Evolutionary conservation across 805 yeast species (phyloP).

Genomic region (Lipomyces oligophaga): DNA sequence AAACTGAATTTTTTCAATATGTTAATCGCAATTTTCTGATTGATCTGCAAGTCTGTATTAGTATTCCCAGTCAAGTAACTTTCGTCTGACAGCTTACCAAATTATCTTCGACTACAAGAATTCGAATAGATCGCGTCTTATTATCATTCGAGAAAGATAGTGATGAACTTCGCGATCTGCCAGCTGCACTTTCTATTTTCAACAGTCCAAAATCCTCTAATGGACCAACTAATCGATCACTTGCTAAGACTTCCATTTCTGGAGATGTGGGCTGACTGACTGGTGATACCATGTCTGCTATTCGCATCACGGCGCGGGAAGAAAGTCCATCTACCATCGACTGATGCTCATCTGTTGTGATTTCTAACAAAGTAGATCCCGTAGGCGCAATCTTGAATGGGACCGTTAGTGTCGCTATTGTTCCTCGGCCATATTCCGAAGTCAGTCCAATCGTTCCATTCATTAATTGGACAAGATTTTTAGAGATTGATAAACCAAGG

Average conservation of each 20-base stretch:
- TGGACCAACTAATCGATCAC: too few species aligned
- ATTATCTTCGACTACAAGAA: conserved; percentile 29
- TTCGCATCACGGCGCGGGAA: conserved; percentile 6
- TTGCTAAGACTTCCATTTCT: not conserved
- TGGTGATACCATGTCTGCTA: not conserved
- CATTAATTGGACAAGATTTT: conserved; percentile 48
- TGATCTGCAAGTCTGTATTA: conserved; percentile 13
- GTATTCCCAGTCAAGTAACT: not conserved
- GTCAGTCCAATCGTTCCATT: conserved; percentile 48
- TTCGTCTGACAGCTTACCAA: conserved; percentile 7
- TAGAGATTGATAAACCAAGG: conserved; percentile 48
- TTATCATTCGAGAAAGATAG: too few species aligned
- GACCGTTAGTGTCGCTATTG: conserved; percentile 44
- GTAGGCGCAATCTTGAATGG: conserved; percentile 19
- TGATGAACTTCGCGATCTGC: too few species aligned
- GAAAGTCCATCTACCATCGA: not conserved
- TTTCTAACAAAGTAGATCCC: conserved; percentile 32
- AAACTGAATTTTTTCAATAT: conserved; percentile 18
- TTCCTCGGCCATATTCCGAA: conserved; percentile 47
- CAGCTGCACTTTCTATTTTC: too few species aligned
- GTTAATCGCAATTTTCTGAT: conserved; percentile 27
- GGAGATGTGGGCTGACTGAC: not conserved
- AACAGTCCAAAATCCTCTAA: too few species aligned
- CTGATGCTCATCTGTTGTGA: not conserved
- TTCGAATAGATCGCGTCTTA: conserved; percentile 4